These are phyloP conservation scores for Saturnispora hagleri DNA, from an alignment of 805 yeast genomes.

Conservation along the genomic window DNA sequence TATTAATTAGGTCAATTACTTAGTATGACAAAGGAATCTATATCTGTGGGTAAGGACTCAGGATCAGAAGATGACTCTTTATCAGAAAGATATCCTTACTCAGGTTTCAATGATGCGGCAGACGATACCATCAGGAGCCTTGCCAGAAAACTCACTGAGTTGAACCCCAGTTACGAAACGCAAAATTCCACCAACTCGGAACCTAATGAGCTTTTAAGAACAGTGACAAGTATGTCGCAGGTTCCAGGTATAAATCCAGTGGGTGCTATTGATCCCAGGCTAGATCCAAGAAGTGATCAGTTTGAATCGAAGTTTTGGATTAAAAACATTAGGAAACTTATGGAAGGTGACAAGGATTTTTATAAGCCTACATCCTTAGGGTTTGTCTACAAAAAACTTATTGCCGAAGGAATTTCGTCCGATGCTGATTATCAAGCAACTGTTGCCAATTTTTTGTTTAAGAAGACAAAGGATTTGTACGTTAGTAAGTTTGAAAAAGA, in stretches of 20 bases:
- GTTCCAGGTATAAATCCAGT: slow-evolving; percentile 42
- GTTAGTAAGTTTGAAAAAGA: slow-evolving; percentile 22
- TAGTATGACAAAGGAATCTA: slow-evolving; percentile 15
- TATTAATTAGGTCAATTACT: too few relatives aligned
- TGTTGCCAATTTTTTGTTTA: slow-evolving; percentile 35
- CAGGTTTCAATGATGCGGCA: slow-evolving; percentile 31
- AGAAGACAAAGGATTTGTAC: slow-evolving; percentile 25
- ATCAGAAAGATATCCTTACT: slow-evolving; percentile 16
- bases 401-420: slow-evolving; percentile 57
- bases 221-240: slow-evolving; percentile 41
- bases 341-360: slow-evolving; percentile 48
- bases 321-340: slow-evolving; percentile 48
- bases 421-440: slow-evolving; percentile 63
- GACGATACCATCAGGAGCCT: slow-evolving; percentile 30
- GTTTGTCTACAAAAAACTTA: slow-evolving; percentile 45
- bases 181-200: not conserved
- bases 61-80: slow-evolving; percentile 7
- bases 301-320: slow-evolving; percentile 61
- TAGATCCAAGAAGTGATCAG: slow-evolving; percentile 51
- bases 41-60: slow-evolving; percentile 20
- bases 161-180: slow-evolving; percentile 2
- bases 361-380: slow-evolving; percentile 57
- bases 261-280: slow-evolving; percentile 27
- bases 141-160: slow-evolving; percentile 32
- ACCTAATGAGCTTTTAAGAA: slow-evolving; percentile 21